phyloP scores from a whole-genome alignment of 805 yeast genomes.

The Ogataea zsoltii region DNA sequence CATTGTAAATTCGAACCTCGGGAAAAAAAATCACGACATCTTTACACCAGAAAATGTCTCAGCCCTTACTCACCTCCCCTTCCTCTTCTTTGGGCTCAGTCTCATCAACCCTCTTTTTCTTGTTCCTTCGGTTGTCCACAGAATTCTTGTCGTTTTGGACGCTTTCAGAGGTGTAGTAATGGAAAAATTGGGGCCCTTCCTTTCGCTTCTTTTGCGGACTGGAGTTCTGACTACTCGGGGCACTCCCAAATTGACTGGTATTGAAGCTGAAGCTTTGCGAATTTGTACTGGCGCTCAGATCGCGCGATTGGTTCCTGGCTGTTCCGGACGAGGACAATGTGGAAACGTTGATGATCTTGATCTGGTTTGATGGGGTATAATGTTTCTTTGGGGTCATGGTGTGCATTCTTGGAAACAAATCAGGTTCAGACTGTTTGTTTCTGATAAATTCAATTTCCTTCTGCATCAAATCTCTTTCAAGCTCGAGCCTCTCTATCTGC shows the following conservation, averaged over 20 bases:
- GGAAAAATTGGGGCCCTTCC: constrained; percentile 24
- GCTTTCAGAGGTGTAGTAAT: constrained; percentile 21
- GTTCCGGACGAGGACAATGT: constrained; percentile 3
- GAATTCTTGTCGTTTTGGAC: constrained; percentile 19
- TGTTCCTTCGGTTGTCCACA: constrained; percentile 23
- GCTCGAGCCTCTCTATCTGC: constrained; percentile 24
- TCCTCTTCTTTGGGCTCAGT: background rate
- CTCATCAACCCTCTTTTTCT: constrained; percentile 14
- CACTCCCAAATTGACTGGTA: background rate
- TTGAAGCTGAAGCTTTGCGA: background rate
- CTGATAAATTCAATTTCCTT: constrained; percentile 29
- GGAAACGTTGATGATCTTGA: constrained; percentile 15
- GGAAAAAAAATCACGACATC: too few relatives aligned
- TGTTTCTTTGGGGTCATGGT: constrained; percentile 12
- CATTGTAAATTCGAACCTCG: too few relatives aligned
- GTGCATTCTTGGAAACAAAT: constrained; percentile 13
- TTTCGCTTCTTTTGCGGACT: constrained; percentile 12
- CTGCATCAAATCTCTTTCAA: constrained; percentile 25
- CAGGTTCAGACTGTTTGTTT: constrained; percentile 7
- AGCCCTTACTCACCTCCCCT: background rate
- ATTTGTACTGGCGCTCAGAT: background rate
- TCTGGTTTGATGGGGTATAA: constrained; percentile 11
- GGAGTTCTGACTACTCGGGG: background rate
- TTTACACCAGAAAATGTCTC: too few relatives aligned
- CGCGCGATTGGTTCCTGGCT: background rate